phyloP scores from a whole-genome alignment of 75 land plant genomes.

The Larix kaempferi region DNA sequence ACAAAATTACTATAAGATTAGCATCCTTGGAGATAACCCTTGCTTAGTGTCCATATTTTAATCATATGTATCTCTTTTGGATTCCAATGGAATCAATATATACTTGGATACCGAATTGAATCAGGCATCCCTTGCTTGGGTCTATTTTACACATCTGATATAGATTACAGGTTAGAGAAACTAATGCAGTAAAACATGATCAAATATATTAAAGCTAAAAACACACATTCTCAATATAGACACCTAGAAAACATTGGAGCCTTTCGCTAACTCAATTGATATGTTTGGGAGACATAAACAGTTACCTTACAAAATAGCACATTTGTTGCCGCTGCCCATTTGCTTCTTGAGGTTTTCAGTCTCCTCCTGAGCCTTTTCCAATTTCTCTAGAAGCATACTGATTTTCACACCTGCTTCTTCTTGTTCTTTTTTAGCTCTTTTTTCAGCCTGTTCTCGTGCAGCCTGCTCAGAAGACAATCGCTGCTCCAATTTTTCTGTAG shows the following conservation, averaged over 20 bases:
- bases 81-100: background rate
- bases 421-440: constrained; percentile 16
- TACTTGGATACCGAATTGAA: background rate
- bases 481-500: constrained; percentile 26
- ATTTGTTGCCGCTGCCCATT: constrained; percentile 1
- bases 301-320: constrained; percentile 3
- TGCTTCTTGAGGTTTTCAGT: constrained; percentile 26
- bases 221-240: background rate
- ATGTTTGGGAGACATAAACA: background rate
- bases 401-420: constrained; percentile 15
- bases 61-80: background rate
- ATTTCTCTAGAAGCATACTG: constrained; percentile 15
- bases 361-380: constrained; percentile 18
- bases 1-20: no score
- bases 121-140: no score
- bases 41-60: no score
- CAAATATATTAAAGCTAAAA: background rate
- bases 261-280: background rate
- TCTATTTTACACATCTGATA: no score
- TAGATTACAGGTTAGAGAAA: background rate
- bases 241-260: background rate
- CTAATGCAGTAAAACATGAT: background rate
- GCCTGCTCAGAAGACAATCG: constrained; percentile 27
- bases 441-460: constrained; percentile 29
- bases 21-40: no score